phyloP scores from a whole-genome alignment of 495 filamentous ascomycete species.

The Neurospora intermedia region DNA sequence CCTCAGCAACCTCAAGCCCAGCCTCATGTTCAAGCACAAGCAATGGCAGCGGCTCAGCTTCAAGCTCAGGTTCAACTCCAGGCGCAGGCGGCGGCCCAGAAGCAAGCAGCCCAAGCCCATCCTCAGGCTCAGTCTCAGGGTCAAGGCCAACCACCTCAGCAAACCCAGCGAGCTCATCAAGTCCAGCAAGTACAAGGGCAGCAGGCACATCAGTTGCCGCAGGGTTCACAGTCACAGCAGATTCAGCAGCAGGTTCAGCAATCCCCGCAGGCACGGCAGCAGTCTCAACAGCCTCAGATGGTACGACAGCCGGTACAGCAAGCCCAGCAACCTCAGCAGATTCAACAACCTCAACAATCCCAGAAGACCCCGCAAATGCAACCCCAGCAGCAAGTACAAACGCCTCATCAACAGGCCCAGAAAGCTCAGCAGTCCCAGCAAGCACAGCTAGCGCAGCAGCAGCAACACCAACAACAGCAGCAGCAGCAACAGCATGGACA shows the following conservation, averaged over 20 bases:
- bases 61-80: not conserved
- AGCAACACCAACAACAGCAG: not conserved
- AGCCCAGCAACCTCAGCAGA: not conserved
- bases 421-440: not conserved
- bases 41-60: not conserved
- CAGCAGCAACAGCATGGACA: not conserved
- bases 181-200: not conserved
- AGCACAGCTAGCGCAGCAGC: not conserved
- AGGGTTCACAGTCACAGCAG: not conserved
- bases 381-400: not conserved
- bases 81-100: not conserved
- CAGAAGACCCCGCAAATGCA: not conserved
- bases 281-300: constrained; percentile 5
- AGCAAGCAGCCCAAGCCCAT: constrained; percentile 1
- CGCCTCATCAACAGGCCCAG: not conserved
- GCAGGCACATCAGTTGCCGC: constrained; percentile 1
- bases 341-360: not conserved
- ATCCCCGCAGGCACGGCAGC: constrained; percentile 6
- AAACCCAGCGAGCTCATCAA: not conserved
- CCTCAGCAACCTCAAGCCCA: not conserved
- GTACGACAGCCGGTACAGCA: not conserved
- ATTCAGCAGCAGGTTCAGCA: constrained; percentile 12
- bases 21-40: not conserved
- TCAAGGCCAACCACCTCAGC: not conserved
- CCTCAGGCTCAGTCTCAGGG: constrained; percentile 13